phyloP scores from a whole-genome alignment of 1,139 yeast genomes.

The Debaryomycetaceae sp. region DNA sequence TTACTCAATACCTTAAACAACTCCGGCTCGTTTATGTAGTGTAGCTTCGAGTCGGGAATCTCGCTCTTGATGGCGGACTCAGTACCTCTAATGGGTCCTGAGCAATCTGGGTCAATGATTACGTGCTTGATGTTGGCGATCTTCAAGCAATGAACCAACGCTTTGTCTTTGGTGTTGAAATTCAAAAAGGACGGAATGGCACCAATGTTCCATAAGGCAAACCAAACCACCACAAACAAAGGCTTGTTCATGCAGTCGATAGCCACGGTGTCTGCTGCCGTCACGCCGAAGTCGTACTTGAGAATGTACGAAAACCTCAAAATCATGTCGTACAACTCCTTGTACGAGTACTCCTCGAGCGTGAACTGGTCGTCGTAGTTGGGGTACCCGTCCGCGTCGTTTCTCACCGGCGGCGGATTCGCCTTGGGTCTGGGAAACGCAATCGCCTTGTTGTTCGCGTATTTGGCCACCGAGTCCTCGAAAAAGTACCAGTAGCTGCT shows the following conservation, averaged over 20 bases:
- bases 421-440: conserved; percentile 58
- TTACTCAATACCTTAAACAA: conserved; percentile 42
- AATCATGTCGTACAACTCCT: conserved; percentile 62
- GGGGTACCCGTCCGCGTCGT: conserved; percentile 31
- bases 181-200: conserved; percentile 87
- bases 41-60: conserved; percentile 41
- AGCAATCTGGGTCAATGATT: conserved; percentile 73
- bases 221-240: conserved; percentile 73
- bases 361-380: conserved; percentile 53
- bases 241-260: conserved; percentile 82
- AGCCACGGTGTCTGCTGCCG: conserved; percentile 69
- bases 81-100: conserved; percentile 51
- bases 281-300: conserved; percentile 59
- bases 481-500: conserved; percentile 68
- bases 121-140: conserved; percentile 64
- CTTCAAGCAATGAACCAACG: conserved; percentile 77
- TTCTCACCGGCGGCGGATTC: conserved; percentile 24
- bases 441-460: conserved; percentile 57
- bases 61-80: conserved; percentile 43
- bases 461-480: conserved; percentile 45
- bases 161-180: conserved; percentile 70
- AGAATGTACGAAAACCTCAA: conserved; percentile 65
- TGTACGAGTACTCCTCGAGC: conserved; percentile 64
- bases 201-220: conserved; percentile 88
- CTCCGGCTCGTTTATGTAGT: conserved; percentile 54